Percentiles rank a stretch among this genome's conserved stretches.
Evolutionary conservation across 2,329 filamentous ascomycete genomes (phyloP).

Genomic region (Paraphoma sp.): DNA sequence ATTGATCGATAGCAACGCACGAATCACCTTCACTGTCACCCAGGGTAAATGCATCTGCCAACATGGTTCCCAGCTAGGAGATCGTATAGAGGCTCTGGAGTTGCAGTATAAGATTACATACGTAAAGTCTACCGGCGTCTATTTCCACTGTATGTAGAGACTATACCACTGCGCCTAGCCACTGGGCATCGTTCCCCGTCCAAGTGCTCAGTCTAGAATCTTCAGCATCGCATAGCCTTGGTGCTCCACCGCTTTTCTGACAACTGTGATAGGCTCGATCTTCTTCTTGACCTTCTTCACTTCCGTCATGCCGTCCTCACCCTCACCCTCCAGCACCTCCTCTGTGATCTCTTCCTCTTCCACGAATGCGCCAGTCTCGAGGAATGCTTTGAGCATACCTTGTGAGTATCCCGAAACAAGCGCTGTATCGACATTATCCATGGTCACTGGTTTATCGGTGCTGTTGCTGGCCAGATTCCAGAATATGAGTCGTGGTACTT

Average conservation of each 20-base stretch:
- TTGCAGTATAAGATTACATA: too few relatives aligned
- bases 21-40: too few relatives aligned
- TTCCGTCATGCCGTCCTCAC: slow-evolving; percentile 28
- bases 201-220: slow-evolving; percentile 57
- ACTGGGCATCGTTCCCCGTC: too few relatives aligned
- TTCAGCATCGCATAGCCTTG: slow-evolving; percentile 63
- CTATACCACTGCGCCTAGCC: too few relatives aligned
- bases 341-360: slow-evolving; percentile 49
- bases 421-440: slow-evolving; percentile 54
- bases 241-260: slow-evolving; percentile 61
- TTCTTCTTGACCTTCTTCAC: slow-evolving; percentile 44
- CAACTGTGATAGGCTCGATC: slow-evolving; percentile 53
- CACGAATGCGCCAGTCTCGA: slow-evolving; percentile 58
- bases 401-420: slow-evolving; percentile 65
- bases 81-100: too few relatives aligned
- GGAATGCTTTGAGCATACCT: slow-evolving; percentile 64
- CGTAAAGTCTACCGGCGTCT: too few relatives aligned
- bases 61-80: too few relatives aligned
- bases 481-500: slow-evolving; percentile 62
- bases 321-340: slow-evolving; percentile 43
- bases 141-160: too few relatives aligned
- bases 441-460: slow-evolving; percentile 58
- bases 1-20: too few relatives aligned
- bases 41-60: too few relatives aligned
- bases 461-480: slow-evolving; percentile 63